phyloP scores from a whole-genome alignment of 108 stramenopile genomes.

The Nitzschia sp. region DNA sequence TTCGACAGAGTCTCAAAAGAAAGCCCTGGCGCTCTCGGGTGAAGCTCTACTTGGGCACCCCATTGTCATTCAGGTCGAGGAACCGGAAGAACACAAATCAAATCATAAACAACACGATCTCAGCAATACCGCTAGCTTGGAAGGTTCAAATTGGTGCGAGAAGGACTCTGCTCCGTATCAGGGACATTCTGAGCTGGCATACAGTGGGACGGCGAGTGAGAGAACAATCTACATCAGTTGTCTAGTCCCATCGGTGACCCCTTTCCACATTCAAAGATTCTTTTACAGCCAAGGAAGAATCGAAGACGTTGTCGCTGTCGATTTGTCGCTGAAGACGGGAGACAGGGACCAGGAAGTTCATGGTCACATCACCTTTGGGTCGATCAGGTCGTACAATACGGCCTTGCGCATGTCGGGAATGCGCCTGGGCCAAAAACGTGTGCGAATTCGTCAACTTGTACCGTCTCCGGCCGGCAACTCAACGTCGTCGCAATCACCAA shows the following conservation, averaged over 20 bases:
- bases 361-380: neutral
- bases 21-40: too few relatives aligned
- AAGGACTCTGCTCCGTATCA: neutral
- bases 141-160: neutral
- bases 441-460: too few relatives aligned
- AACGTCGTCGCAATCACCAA: too few relatives aligned
- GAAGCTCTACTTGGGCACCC: too few relatives aligned
- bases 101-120: neutral
- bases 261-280: neutral
- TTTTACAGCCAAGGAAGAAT: neutral
- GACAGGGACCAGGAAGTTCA: neutral
- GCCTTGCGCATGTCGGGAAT: neutral
- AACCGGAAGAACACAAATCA: neutral
- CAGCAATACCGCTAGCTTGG: too few relatives aligned
- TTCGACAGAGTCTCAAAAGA: too few relatives aligned
- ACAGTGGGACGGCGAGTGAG: too few relatives aligned
- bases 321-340: neutral
- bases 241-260: neutral
- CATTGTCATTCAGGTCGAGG: neutral
- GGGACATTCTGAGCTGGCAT: neutral
- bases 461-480: too few relatives aligned
- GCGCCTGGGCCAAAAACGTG: neutral
- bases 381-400: neutral
- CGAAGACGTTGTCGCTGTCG: neutral
- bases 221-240: neutral